Percentiles rank a stretch among this genome's conserved stretches.
phyloP scores from a whole-genome alignment of 352 stramenopile species.

The Globisporangium solare region DNA sequence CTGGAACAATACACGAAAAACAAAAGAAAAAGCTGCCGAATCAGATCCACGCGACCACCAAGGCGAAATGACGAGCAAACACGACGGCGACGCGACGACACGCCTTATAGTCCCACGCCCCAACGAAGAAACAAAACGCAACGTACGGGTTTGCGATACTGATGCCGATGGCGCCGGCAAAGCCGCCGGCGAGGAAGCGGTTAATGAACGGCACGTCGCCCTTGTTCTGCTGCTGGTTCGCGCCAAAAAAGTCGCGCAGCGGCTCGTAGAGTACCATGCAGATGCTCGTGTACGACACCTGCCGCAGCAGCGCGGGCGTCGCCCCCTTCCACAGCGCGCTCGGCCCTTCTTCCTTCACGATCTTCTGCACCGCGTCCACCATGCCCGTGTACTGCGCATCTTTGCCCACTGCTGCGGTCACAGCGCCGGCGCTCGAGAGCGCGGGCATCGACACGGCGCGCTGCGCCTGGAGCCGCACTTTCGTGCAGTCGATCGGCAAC shows the following conservation, averaged over 20 bases:
- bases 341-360: slow-evolving; percentile 63
- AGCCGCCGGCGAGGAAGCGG: slow-evolving; percentile 77
- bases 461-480: slow-evolving; percentile 80
- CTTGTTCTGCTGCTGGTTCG: slow-evolving; percentile 23
- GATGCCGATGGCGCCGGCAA: slow-evolving; percentile 75
- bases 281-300: slow-evolving; percentile 86
- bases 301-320: slow-evolving; percentile 70
- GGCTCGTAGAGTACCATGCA: slow-evolving; percentile 85
- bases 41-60: slow-evolving; percentile 10
- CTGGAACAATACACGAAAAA: slow-evolving; percentile 38
- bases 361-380: slow-evolving; percentile 61
- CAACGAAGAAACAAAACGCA: neutral
- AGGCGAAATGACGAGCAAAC: neutral
- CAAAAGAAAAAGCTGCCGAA: slow-evolving; percentile 6
- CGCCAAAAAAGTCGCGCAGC: slow-evolving; percentile 68
- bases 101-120: neutral
- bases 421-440: slow-evolving; percentile 20
- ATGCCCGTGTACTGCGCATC: slow-evolving; percentile 66
- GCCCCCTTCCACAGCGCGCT: slow-evolving; percentile 71
- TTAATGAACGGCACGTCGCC: slow-evolving; percentile 68
- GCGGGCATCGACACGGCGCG: slow-evolving; percentile 24
- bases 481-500: slow-evolving; percentile 84
- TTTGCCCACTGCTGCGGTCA: slow-evolving; percentile 12
- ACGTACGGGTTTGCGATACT: slow-evolving; percentile 82
- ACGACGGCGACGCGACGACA: neutral